Conservation (phyloP, 306 rosid genomes). For the Lathyrus aphaca region DNA sequence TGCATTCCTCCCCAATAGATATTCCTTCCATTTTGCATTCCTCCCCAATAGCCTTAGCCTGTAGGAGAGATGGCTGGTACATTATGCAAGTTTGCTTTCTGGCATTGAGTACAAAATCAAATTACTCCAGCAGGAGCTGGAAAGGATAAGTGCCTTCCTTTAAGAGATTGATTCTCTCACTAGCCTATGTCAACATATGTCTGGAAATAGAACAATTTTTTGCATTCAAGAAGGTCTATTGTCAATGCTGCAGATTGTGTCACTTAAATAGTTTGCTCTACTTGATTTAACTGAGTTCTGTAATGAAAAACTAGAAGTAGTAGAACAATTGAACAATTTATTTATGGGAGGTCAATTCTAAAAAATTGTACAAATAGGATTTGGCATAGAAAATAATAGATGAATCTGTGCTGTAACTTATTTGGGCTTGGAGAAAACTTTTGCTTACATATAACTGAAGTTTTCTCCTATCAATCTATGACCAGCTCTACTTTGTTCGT, state of each 20-base stretch:
- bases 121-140: background rate
- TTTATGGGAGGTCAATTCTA: background rate
- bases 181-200: background rate
- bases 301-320: background rate
- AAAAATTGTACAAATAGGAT: background rate
- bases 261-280: background rate
- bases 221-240: background rate
- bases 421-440: conserved; percentile 16
- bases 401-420: conserved; percentile 21
- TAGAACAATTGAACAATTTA: background rate
- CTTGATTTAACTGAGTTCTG: background rate
- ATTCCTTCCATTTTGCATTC: background rate
- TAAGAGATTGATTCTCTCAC: background rate
- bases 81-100: background rate
- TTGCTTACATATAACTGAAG: conserved; percentile 1
- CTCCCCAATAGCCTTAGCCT: background rate
- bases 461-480: conserved; percentile 22
- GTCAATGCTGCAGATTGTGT: background rate
- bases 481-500: conserved; percentile 2
- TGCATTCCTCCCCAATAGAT: background rate
- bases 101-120: background rate
- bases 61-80: background rate
- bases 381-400: background rate
- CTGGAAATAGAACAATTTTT: background rate
- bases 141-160: background rate